Base-by-base conservation (phyloP, 129 eudicot species). In the Ambrosia trifida region DNA sequence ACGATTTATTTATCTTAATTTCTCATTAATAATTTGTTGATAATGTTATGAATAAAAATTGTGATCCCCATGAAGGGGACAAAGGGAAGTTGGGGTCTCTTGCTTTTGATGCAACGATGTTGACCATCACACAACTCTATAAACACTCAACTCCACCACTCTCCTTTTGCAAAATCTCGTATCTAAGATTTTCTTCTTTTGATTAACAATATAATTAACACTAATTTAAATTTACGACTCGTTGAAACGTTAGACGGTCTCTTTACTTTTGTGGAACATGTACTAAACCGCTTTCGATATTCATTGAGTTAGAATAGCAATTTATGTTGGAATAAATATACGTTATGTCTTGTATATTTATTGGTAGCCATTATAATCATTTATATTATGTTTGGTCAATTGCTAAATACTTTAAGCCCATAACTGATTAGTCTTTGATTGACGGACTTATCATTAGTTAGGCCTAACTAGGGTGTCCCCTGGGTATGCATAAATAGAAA, bases 41-140 rank as follows among this genome's bases (percentile, higher is more conserved):
- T 53, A 53, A 53, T 53, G 13, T 53, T 38, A 7, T 64, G 30
- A 64, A 64, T 12, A 41, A 38, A 45, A 45, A 35, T 11, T 11
- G 6, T 13, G 68, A 28, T 24, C 12, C 76, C 68, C 44, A 9
- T 72, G 53, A 60, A n/a, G 68, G 76, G 31, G 76, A 72, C 68
- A 72, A 59, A 45, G 59, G 33, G 53, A 30, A 11, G 57, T 59
- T 59, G 76, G 32, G 31, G 68, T 72, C 17, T 31, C 76, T 72
- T 58, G 56, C 59, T 72, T 72, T 59, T 59, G 68, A 71, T 58
- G 76, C 28, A 58, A 58, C 18, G 45, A 11, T 44, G 17, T 72
- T 72, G 69, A 72, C 61, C 69, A 72, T 60, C 69, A 72, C 69
- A 60, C 61, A 45, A 44, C 66, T 60, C 69, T 46, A 60, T 32